Evolutionary conservation across 2,329 filamentous ascomycete species (phyloP).

Genomic region (Colletotrichum sp.): DNA sequence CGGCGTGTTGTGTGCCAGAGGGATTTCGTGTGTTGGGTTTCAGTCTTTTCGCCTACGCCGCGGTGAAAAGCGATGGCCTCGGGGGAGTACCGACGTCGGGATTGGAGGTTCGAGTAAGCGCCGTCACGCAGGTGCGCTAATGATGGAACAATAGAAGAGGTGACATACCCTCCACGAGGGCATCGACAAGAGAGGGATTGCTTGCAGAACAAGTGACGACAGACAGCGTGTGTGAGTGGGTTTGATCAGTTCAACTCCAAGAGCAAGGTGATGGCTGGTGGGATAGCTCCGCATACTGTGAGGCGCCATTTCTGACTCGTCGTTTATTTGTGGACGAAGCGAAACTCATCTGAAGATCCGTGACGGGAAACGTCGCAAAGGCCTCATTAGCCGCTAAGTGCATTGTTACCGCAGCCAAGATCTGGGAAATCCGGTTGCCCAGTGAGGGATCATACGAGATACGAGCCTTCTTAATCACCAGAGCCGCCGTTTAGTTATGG

Average conservation of each 20-base stretch:
- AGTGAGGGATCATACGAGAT: background rate
- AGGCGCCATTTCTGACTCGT: slow-evolving; percentile 8
- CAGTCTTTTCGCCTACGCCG: background rate
- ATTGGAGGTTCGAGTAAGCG: background rate
- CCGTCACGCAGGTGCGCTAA: background rate
- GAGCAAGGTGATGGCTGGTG: background rate
- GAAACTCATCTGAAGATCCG: slow-evolving; percentile 19
- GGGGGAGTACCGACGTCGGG: background rate
- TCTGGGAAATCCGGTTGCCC: background rate
- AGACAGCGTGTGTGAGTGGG: background rate
- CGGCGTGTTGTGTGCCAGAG: slow-evolving; percentile 11
- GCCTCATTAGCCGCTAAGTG: background rate
- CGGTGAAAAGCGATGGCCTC: background rate
- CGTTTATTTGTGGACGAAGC: slow-evolving; percentile 3
- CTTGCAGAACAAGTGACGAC: background rate
- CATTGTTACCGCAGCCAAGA: background rate
- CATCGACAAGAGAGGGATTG: background rate
- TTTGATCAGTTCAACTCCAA: background rate
- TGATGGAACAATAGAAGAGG: background rate
- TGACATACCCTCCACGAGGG: background rate
- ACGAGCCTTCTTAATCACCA: background rate
- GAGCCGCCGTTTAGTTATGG: background rate
- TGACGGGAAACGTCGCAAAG: slow-evolving; percentile 15
- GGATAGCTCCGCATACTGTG: background rate
- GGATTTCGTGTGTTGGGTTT: slow-evolving; percentile 15